Percentiles rank a stretch among this genome's conserved stretches.
Evolutionary conservation across 805 yeast species (phyloP).

Genomic region (Saccharomycopsis synnaedendra): DNA sequence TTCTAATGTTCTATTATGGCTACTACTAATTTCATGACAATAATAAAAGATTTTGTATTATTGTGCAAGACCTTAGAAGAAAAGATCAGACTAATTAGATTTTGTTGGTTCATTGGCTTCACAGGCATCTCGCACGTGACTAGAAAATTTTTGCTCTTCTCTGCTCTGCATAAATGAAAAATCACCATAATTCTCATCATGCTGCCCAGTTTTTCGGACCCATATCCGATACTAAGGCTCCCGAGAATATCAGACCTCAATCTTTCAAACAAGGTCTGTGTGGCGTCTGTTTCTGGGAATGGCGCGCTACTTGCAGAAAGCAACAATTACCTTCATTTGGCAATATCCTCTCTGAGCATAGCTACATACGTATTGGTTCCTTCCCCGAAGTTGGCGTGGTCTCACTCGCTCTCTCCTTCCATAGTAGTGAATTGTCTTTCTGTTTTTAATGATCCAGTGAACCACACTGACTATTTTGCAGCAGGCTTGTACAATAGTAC

Average conservation of each 20-base stretch:
- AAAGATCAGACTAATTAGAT: too few species aligned
- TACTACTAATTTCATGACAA: too few species aligned
- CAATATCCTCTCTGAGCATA: slow-evolving; percentile 13
- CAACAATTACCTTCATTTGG: slow-evolving; percentile 4
- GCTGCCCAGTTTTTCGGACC: slow-evolving; percentile 10
- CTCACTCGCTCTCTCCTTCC: slow-evolving; percentile 37
- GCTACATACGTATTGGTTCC: slow-evolving; percentile 34
- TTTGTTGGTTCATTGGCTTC: too few species aligned
- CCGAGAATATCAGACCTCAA: slow-evolving; percentile 14
- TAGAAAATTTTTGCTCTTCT: too few species aligned
- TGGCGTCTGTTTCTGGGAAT: too few species aligned
- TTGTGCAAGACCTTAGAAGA: too few species aligned
- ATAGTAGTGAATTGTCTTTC: slow-evolving; percentile 25
- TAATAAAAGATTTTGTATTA: too few species aligned
- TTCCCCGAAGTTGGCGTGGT: slow-evolving; percentile 42
- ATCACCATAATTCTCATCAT: background rate
- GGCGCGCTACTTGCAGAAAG: background rate
- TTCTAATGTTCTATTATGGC: too few species aligned
- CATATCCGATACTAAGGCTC: slow-evolving; percentile 12
- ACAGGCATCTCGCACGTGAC: too few species aligned
- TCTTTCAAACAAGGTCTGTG: background rate
- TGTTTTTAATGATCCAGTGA: slow-evolving; percentile 9
- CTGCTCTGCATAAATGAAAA: too few species aligned
- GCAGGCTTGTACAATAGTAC: slow-evolving; percentile 7
- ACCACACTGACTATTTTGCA: slow-evolving; percentile 4